phyloP scores from a whole-genome alignment of 164 flowering plant species.

The Paratinospora sagittata region DNA sequence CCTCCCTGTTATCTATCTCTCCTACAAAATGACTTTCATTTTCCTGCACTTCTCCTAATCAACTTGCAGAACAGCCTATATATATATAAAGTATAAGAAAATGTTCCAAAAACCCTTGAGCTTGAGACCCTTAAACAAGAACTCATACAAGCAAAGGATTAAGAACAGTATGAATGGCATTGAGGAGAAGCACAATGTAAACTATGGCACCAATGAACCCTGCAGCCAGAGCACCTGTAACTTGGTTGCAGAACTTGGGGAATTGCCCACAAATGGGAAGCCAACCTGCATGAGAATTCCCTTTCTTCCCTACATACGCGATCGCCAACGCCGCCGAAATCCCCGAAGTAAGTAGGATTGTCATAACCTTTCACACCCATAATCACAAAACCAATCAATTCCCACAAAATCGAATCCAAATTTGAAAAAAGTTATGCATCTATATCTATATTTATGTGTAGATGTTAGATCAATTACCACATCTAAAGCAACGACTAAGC shows the following conservation, averaged over 20 bases:
- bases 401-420: too few relatives aligned
- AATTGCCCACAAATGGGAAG: conserved; percentile 67
- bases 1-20: not conserved
- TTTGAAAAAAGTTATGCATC: not conserved
- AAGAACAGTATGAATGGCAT: conserved; percentile 32
- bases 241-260: conserved; percentile 51
- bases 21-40: not conserved
- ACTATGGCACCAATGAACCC: conserved; percentile 43
- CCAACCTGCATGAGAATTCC: conserved; percentile 73
- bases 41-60: too few relatives aligned
- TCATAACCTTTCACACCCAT: conserved; percentile 30
- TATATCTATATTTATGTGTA: too few relatives aligned
- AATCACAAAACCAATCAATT: not conserved
- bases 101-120: not conserved
- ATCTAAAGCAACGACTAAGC: conserved; percentile 44
- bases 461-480: conserved; percentile 30
- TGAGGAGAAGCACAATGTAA: conserved; percentile 37
- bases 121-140: conserved; percentile 4
- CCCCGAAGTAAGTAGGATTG: conserved; percentile 50
- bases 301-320: conserved; percentile 65
- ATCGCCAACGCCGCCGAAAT: conserved; percentile 61
- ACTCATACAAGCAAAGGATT: conserved; percentile 23
- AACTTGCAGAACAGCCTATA: too few relatives aligned
- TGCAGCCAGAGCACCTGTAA: conserved; percentile 41
- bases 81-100: too few relatives aligned